phyloP scores from a whole-genome alignment of 176 grass and related monocot species.

The Zea mays region Zm-B73-REFERENCE-NAM-5.0 NC_050103.1:172501501-172502000 shows the following conservation, averaged over 20 bases:
- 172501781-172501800: slow-evolving; percentile 25
- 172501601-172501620: slow-evolving; percentile 13
- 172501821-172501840: slow-evolving; percentile 21
- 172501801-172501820: slow-evolving; percentile 27
- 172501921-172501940: too few relatives aligned
- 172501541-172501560: neutral
- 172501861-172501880: too few relatives aligned
- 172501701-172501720: slow-evolving; percentile 9
- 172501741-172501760: slow-evolving; percentile 21
- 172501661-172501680: slow-evolving; percentile 12
- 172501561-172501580: slow-evolving; percentile 17
- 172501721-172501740: slow-evolving; percentile 23
- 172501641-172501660: neutral
- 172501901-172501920: too few relatives aligned
- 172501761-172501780: slow-evolving; percentile 23
- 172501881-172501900: slow-evolving; percentile 13
- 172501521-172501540: slow-evolving; percentile 15
- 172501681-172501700: slow-evolving; percentile 15
- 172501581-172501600: neutral
- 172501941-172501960: too few relatives aligned
- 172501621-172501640: neutral
- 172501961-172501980: too few relatives aligned
- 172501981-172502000: too few relatives aligned
- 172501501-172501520: slow-evolving; percentile 1
- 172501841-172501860: neutral